Evolutionary conservation across 169 alveolate species (phyloP), one percentile per base, ranked within the genome.

Genomic region (Fabrea salina): DNA sequence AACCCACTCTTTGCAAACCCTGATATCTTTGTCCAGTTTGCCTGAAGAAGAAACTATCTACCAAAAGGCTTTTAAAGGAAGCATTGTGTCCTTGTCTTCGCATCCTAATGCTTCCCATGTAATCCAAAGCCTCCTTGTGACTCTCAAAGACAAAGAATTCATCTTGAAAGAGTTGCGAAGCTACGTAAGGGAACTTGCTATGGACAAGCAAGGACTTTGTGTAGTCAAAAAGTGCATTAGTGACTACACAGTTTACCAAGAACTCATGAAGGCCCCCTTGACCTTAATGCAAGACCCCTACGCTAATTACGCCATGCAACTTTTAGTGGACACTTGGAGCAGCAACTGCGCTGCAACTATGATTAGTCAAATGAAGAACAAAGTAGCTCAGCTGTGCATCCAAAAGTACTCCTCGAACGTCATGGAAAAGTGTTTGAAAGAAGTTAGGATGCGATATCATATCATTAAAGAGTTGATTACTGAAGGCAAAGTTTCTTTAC

Each of bases 321-420:
- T 75, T 70, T 77, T 88, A 2, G 22, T 88, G 70, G 90, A 88
- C 66, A 82, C 59, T 43, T 81, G 86, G 92, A 64, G 71, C 5
- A 53, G 41, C 22, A 72, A 79, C 41, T 30, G 49, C 2, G 75
- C 76, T 47, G 13, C 13, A n/a, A 82, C 88, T 1, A 51, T 90
- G 13, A 71, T 67, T 68, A 66, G 67, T 41, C 77, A 59, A 41
- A 32, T 87, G 35, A 79, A 68, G 44, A 71, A 53, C 3, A 83
- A 82, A 47, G 76, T 87, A 49, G 75, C 84, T 66, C 71, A 72
- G 53, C 82, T 90, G 11, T 51, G 89, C 57, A 80, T 80, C 57
- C 89, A 90, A 56, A 90, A 90, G 78, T 90, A 77, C 68, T 82
- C 92, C 30, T 85, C 92, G 11, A 90, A 90, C 51, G 95, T 90